Evolutionary conservation across 2,329 filamentous ascomycete genomes (phyloP), one percentile per base, ranked within the genome.

Genomic region (Ascochyta clinopodiicola): DNA sequence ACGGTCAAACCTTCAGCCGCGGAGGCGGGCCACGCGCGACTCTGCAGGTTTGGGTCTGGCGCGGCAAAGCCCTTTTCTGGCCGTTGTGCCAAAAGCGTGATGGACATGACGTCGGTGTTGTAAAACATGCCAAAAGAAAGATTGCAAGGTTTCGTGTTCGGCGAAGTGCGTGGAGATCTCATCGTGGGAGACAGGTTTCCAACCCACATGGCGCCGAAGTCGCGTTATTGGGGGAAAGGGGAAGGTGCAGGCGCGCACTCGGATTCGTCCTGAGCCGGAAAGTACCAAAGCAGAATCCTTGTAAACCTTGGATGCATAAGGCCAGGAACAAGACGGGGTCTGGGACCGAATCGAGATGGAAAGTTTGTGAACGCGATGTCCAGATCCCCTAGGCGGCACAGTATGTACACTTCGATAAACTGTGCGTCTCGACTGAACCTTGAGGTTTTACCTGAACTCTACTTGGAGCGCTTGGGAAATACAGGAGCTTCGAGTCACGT

Each of bases 91-190:
- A 17, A 44, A 37, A 9, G 9, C 13, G 22, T 7, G 47, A n/a
- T 8, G 4, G 29, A 8, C 10, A 35, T 55, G 44, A 48, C 51
- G 45, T 55, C 44, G 40, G 17, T 12, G 7, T 36, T 13, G 24
- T 35, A 39, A 17, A 45, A 8, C 22, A 7, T 15, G 1, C 9
- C 17, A 27, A 40, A 45, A 42, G 19, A 9, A 38, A 38, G 7
- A 27, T 2, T 13, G 7, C 24, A 39, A 25, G 19, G 6, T 22
- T 50, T 32, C 12, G 17, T 12, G 34, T 34, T 54, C 44, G 39
- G 39, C 40, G 29, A 55, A 35, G 4, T 40, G 29, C 35, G 29
- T 37, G 39, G 36, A 36, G 45, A 55, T 45, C 40, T 32, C 24
- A 46, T 40, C 31, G 19, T 50, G 46, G 36, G 36, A 50, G 39